These are phyloP conservation scores for Xylaria flabelliformis DNA, from an alignment of 495 filamentous ascomycete species.

Conservation along the genomic window DNA sequence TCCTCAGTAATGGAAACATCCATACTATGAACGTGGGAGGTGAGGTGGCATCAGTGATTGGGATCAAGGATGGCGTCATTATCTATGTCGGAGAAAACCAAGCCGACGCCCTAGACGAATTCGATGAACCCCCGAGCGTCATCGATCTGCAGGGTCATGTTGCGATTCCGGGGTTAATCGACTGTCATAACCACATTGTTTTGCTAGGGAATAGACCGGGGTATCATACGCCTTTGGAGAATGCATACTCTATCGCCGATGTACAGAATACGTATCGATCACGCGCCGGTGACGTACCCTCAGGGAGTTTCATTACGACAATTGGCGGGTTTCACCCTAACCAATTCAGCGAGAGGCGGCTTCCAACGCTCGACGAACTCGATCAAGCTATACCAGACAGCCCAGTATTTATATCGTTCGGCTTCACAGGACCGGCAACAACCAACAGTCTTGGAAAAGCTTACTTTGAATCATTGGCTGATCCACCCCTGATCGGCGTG, in stretches of 20 bases:
- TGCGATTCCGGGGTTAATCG: slow-evolving; percentile 36
- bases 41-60: slow-evolving; percentile 31
- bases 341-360: slow-evolving; percentile 35
- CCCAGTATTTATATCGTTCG: slow-evolving; percentile 33
- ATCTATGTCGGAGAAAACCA: slow-evolving; percentile 37
- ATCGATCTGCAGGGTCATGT: slow-evolving; percentile 33
- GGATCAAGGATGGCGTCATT: slow-evolving; percentile 33
- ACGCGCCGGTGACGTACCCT: slow-evolving; percentile 25
- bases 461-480: slow-evolving; percentile 28
- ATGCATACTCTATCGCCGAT: slow-evolving; percentile 32
- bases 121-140: background rate
- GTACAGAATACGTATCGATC: slow-evolving; percentile 21
- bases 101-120: slow-evolving; percentile 20
- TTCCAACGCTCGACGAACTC: slow-evolving; percentile 38
- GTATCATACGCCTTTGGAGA: slow-evolving; percentile 38
- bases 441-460: slow-evolving; percentile 36
- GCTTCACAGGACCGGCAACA: slow-evolving; percentile 34
- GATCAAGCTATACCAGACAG: slow-evolving; percentile 33
- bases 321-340: slow-evolving; percentile 38
- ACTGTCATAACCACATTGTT: slow-evolving; percentile 41
- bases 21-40: slow-evolving; percentile 34
- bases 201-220: slow-evolving; percentile 37
- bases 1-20: slow-evolving; percentile 37
- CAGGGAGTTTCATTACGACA: slow-evolving; percentile 35
- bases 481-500: background rate